Evolutionary conservation across 495 filamentous ascomycete species (phyloP).

Genomic region (Aspergillus heteromorphus): DNA sequence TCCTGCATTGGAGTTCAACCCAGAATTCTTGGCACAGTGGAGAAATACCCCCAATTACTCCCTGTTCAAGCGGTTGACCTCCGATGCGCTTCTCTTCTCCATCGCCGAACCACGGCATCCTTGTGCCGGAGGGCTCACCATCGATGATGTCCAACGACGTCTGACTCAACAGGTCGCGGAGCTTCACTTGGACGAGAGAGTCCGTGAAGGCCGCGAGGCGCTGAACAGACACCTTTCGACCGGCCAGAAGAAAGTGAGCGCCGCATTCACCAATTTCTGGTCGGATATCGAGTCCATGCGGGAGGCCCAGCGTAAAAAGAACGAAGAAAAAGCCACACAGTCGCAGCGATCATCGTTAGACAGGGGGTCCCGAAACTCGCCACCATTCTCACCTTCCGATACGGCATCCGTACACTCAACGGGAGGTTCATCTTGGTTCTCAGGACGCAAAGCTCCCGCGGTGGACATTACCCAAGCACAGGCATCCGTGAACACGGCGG

Average conservation of each 20-base stretch:
- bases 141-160: constrained; percentile 90
- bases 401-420: constrained; percentile 12
- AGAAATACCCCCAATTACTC: constrained; percentile 80
- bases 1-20: constrained; percentile 73
- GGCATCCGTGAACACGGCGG: constrained; percentile 59
- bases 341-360: constrained; percentile 34
- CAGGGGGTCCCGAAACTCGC: constrained; percentile 21
- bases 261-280: constrained; percentile 80
- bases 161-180: constrained; percentile 85
- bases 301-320: constrained; percentile 69
- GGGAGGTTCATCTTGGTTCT: constrained; percentile 19
- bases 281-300: constrained; percentile 81
- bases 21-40: constrained; percentile 72
- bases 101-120: constrained; percentile 91
- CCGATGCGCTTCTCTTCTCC: constrained; percentile 85
- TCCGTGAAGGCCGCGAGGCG: constrained; percentile 70
- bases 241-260: constrained; percentile 76
- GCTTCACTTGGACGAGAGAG: constrained; percentile 79
- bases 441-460: constrained; percentile 33
- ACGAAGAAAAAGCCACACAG: constrained; percentile 48
- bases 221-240: constrained; percentile 75
- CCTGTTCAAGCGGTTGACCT: constrained; percentile 69
- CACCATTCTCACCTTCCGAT: constrained; percentile 18
- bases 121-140: constrained; percentile 86
- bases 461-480: constrained; percentile 61